Evolutionary conservation across 129 eudicot genomes (phyloP), one percentile per base, ranked within the genome.

Genomic region (Escallonia rubra): DNA sequence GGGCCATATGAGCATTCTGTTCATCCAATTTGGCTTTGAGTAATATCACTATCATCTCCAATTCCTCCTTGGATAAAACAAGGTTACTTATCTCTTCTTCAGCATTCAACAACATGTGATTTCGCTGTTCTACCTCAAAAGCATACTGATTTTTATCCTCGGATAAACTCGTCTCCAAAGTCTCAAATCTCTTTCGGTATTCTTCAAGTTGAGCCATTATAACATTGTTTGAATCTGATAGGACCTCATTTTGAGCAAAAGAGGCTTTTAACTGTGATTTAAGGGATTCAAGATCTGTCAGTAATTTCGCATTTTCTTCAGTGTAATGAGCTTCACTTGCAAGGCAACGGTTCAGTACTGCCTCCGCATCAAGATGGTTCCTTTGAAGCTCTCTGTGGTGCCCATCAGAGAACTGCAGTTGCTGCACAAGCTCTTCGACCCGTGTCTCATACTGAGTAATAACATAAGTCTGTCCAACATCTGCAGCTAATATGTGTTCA

Each of bases 11-110:
- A 45, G 66, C 55, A 59, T 49, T 42, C 67, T 67, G 83, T 76
- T 89, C 96, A 42, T 65, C 74, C 54, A 93, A 52, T 67, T 78
- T 86, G 10, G 79, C 88, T 87, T 80, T 72, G 61, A 89, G 75
- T 6, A 89, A 76, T 15, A 82, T 58, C 10, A 61, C 57, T 38
- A 64, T 45, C 54, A 80, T 78, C 52, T 89, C 92, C 57, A 85
- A 64, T 70, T 93, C 90, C 70, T 79, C 79, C 23, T 66, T 75
- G 12, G 76, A 82, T 41, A 76, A 59, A 13, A 74, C 67, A 83
- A 82, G 53, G 61, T 56, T 54, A 66, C 56, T 73, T 44, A 74
- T 76, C 71, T 73, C 95, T 49, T 70, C 67, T 46, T 77, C 86
- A 50, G 80, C 66, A 45, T 56, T 63, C 2, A 63, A 57, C 70